A percentile compares a stretch with the other conserved stretches of the same genome.
phyloP scores from a whole-genome alignment of 2,329 filamentous ascomycete species.

The Aspergillus uvarum region DNA sequence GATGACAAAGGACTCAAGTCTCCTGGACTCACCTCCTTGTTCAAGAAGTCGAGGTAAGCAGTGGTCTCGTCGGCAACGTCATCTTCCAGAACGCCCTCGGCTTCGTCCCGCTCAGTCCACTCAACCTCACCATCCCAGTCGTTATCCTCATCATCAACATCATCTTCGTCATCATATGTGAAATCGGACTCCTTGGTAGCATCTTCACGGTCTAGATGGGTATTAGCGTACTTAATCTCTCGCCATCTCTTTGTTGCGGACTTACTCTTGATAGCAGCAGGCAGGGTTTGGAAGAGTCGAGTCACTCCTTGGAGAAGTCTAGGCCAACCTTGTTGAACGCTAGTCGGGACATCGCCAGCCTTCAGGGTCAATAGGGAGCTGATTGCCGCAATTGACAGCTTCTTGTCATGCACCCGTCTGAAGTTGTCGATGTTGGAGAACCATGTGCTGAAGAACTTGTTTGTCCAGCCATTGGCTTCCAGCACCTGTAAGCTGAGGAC shows the following conservation, averaged over 20 bases:
- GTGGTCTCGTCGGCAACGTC: constrained; percentile 87
- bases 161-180: constrained; percentile 70
- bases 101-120: constrained; percentile 63
- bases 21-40: constrained; percentile 68
- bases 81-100: constrained; percentile 58
- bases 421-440: constrained; percentile 95
- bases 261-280: constrained; percentile 79
- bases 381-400: constrained; percentile 93
- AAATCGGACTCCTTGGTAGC: constrained; percentile 86
- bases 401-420: constrained; percentile 95
- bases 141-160: constrained; percentile 76
- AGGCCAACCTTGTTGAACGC: constrained; percentile 93
- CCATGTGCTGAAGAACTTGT: constrained; percentile 98
- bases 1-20: background rate
- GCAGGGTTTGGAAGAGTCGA: constrained; percentile 86
- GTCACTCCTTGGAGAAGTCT: constrained; percentile 85
- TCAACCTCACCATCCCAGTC: constrained; percentile 77
- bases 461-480: constrained; percentile 92
- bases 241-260: constrained; percentile 13
- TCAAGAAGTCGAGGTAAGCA: constrained; percentile 93
- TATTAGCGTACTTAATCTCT: constrained; percentile 25
- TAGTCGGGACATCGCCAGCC: constrained; percentile 80
- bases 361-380: constrained; percentile 77
- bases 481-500: constrained; percentile 78
- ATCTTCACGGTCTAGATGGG: constrained; percentile 72